phyloP scores from a whole-genome alignment of 768 basidiomycete genomes.

The Lactarius tabidus region DNA sequence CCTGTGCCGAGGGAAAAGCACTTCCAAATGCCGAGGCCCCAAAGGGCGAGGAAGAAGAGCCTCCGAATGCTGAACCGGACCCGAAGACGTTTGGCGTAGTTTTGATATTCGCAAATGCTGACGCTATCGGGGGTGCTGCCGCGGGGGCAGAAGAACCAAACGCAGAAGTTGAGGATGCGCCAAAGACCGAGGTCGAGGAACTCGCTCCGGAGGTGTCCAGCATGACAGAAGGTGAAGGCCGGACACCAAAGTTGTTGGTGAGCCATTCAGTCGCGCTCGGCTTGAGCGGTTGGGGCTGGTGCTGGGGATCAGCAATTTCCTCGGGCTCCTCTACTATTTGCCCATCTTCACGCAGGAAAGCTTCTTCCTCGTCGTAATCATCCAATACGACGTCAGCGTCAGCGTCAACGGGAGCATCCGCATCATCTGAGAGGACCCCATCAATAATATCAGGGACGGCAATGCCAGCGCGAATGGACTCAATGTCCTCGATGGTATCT shows the following conservation, averaged over 20 bases:
- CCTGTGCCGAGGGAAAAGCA: background rate
- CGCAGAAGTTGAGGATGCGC: constrained; percentile 16
- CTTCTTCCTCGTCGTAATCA: constrained; percentile 25
- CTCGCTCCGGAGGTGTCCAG: constrained; percentile 16
- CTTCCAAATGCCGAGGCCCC: constrained; percentile 14
- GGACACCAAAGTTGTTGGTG: constrained; percentile 33
- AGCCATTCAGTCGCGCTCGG: constrained; percentile 34
- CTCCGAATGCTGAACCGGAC: constrained; percentile 24
- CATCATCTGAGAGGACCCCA: constrained; percentile 38
- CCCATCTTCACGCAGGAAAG: constrained; percentile 21
- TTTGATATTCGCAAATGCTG: constrained; percentile 36
- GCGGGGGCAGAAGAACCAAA: constrained; percentile 23
- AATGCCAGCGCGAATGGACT: constrained; percentile 55
- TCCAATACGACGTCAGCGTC: constrained; percentile 12
- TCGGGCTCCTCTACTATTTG: constrained; percentile 8
- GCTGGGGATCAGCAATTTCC: constrained; percentile 16
- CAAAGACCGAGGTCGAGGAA: constrained; percentile 27
- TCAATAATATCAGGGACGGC: constrained; percentile 65
- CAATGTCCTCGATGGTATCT: constrained; percentile 74
- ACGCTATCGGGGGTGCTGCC: constrained; percentile 9
- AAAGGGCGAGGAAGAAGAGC: constrained; percentile 25
- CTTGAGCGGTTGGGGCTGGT: constrained; percentile 26
- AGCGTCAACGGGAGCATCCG: constrained; percentile 26
- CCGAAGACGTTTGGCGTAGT: constrained; percentile 36
- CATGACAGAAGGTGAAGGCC: constrained; percentile 27